These are phyloP conservation scores for Neobulgaria alba DNA, from an alignment of 2,329 filamentous ascomycete genomes.

Conservation along the genomic window DNA sequence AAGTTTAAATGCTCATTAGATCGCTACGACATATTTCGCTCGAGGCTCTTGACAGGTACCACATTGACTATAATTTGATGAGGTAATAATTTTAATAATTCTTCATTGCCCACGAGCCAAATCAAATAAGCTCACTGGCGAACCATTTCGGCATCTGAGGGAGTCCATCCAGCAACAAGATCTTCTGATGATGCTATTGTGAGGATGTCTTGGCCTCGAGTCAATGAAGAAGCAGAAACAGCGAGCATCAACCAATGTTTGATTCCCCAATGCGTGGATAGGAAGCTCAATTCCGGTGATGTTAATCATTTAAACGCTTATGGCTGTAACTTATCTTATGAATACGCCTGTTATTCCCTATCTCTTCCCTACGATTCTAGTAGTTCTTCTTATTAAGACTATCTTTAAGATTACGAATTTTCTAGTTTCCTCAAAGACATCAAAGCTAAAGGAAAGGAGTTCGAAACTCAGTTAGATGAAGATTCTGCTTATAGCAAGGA, in stretches of 20 bases:
- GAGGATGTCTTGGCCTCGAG: background rate
- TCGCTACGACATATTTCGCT: conserved; percentile 48
- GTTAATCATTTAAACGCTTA: background rate
- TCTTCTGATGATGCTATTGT: background rate
- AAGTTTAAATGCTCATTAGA: conserved; percentile 48
- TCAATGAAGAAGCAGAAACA: background rate
- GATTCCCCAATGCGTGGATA: background rate
- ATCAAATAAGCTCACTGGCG: background rate
- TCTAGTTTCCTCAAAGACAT: background rate
- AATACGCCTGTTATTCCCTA: background rate
- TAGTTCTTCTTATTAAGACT: background rate
- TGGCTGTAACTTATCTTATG: background rate
- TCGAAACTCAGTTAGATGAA: background rate
- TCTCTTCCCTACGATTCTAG: background rate
- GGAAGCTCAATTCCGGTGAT: background rate
- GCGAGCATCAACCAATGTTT: background rate
- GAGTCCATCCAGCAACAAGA: background rate
- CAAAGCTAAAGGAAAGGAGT: background rate
- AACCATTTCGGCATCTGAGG: background rate
- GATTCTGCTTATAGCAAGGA: background rate
- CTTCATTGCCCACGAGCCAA: background rate
- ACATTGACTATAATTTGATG: conserved; percentile 48
- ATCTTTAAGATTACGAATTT: background rate
- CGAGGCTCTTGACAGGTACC: conserved; percentile 46
- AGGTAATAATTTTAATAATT: background rate